Evolutionary conservation across 78 protist species (phyloP), one percentile per base, ranked within the genome.

Genomic region (Speleostelium caveatum): DNA sequence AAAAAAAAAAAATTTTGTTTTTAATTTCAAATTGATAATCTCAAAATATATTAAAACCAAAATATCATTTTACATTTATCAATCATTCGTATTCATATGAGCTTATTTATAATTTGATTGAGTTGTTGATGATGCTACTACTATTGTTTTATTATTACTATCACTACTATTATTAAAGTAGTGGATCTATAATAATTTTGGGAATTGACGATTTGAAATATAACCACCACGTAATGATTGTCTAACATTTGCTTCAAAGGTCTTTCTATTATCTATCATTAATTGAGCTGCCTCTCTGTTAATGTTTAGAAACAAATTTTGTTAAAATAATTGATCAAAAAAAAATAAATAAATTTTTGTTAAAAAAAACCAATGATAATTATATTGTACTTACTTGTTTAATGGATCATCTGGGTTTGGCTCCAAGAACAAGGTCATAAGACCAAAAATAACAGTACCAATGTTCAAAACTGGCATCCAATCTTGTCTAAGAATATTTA

Each of bases 381-480:
- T 22, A 56, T n/a, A 24, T n/a, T 56, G 5, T n/a, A 26, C 33
- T 32, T 41, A 36, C 38, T 90, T 94, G 67, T 96, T 96, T 56
- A 96, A 94, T n/a, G 98, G 98, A 49, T 96, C 98, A 38, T 86
- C 94, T 19, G 97, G 90, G 68, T 96, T 96, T 41, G 98, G 98
- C 55, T 96, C 98, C 36, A 80, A 65, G 65, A 96, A 96, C 22
- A 96, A 71, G 5, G 91, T 86, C 69, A 62, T 73, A 8, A 95
- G 86, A 45, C 96, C 97, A 49, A 73, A 88, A 68, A 95, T 91
- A 26, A 96, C 94, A 14, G 86, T 39, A 28, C 94, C 83, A 32
- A 93, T 63, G 30, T 75, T 85, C 42, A 95, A 73, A 24, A 95
- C 95, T 32, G 97, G 97, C 86, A 89, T 86, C 97, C 97, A 96